These are phyloP conservation scores for Holtermanniella nyarrowii DNA, from an alignment of 768 basidiomycete species.

Conservation along the genomic window DNA sequence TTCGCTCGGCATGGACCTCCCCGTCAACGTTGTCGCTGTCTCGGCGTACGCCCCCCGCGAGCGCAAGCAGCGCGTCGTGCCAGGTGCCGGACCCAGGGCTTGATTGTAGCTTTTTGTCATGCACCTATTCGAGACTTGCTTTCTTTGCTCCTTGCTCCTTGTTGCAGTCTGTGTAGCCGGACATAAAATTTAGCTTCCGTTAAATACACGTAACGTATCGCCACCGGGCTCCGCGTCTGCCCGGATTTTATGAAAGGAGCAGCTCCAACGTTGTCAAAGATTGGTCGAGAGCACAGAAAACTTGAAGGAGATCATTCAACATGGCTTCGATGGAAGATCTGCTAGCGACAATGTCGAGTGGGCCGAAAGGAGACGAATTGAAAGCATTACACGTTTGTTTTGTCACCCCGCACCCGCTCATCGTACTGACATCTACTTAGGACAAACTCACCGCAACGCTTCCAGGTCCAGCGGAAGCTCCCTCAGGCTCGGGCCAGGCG, in stretches of 20 bases:
- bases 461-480: neutral
- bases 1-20: conserved; percentile 88
- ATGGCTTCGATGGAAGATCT: conserved; percentile 38
- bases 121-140: no score
- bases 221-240: no score
- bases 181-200: no score
- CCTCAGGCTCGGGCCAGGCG: conserved; percentile 9
- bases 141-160: conserved; percentile 31
- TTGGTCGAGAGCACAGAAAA: neutral
- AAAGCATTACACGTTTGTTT: conserved; percentile 28
- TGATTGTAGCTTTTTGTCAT: no score
- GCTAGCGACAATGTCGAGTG: conserved; percentile 21
- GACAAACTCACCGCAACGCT: conserved; percentile 27
- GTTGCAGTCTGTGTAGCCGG: no score
- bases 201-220: no score
- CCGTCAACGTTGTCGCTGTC: conserved; percentile 60
- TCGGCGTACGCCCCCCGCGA: conserved; percentile 41
- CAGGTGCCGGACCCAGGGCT: conserved; percentile 16
- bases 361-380: conserved; percentile 22
- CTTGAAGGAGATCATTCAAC: neutral
- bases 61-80: conserved; percentile 33
- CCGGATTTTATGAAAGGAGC: neutral
- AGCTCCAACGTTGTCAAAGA: neutral
- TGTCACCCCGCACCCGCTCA: neutral
- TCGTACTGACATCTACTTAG: conserved; percentile 8